Evolutionary conservation across 169 alveolate species (phyloP), one percentile per base, ranked within the genome.

Genomic region (Sarcocystis neurona): DNA sequence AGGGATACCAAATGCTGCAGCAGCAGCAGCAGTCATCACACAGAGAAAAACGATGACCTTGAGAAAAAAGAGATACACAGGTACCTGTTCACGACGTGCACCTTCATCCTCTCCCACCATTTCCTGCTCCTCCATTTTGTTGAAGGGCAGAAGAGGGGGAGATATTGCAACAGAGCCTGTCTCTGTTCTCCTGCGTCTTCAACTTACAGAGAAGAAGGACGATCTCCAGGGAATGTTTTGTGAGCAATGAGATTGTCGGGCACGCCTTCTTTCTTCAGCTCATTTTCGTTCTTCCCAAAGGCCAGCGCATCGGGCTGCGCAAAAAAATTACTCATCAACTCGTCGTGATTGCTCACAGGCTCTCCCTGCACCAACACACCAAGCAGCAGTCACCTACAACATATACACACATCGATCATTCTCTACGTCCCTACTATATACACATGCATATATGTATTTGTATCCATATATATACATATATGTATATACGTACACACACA

Each of bases 281-380:
- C 90, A 12, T 89, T 85, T 0, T 41, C 47, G 2, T 68, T 77
- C 39, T 74, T 77, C 2, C 88, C 99, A 56, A 96, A 94, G 0
- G 99, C 99, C 86, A 99, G 94, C 18, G 99, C 99, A 93, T 99
- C 99, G 48, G 99, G 99, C 93, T 99, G 99, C 70, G 99, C 99
- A 89, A 99, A 99, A 96, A 98, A 98, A 95, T 99, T 99, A 77
- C 98, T 94, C 99, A 98, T 99, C 68, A 98, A 92, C 96, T 98
- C 99, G 84, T 97, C 98, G 88, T 98, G 99, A 88, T 96, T 94
- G 90, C 92, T 66, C 56, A 93, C 89, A 34, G 88, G 88, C 77
- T 89, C 94, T 47, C 88, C 50, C 86, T 48, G 58, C 46, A 32
- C 8, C 30, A 32, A 6, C 18, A 46, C 30, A 34, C 34, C 4